Evolutionary conservation across 2,329 filamentous ascomycete genomes (phyloP).

Genomic region (Fusarium sp.): DNA sequence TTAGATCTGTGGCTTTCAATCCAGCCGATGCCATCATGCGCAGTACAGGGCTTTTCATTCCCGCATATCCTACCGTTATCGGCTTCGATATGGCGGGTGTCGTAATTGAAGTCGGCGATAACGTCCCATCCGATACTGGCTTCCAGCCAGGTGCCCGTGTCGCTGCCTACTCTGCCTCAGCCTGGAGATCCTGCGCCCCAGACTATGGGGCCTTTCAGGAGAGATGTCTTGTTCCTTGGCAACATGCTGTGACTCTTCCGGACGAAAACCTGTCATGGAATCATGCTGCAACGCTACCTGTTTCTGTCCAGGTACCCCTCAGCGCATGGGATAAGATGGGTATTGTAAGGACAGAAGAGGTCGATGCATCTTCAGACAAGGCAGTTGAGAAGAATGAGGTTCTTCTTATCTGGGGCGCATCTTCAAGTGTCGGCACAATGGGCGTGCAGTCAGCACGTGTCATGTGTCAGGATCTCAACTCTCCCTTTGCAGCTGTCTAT

Average conservation of each 20-base stretch:
- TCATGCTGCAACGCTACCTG: constrained; percentile 54
- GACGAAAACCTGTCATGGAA: constrained; percentile 52
- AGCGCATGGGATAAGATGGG: constrained; percentile 55
- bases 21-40: constrained; percentile 58
- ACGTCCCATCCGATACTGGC: constrained; percentile 47
- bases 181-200: constrained; percentile 57
- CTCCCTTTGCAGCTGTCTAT: constrained; percentile 54
- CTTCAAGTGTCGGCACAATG: constrained; percentile 59
- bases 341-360: constrained; percentile 42
- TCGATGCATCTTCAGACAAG: constrained; percentile 2
- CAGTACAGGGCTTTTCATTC: constrained; percentile 55
- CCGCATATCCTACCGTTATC: constrained; percentile 54
- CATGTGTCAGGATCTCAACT: constrained; percentile 49
- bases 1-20: constrained; percentile 62
- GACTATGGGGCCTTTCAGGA: constrained; percentile 62
- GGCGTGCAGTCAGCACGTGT: constrained; percentile 54
- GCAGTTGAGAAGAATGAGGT: constrained; percentile 44
- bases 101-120: constrained; percentile 55
- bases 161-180: constrained; percentile 52
- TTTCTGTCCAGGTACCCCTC: constrained; percentile 52
- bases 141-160: constrained; percentile 53
- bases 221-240: constrained; percentile 55
- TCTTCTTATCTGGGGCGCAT: constrained; percentile 58
- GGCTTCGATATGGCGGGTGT: constrained; percentile 58
- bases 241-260: constrained; percentile 52